Percentiles rank a stretch among this genome's conserved stretches.
Conservation (phyloP, 2,329 filamentous ascomycete species). For the Colletotrichum sp. region DNA sequence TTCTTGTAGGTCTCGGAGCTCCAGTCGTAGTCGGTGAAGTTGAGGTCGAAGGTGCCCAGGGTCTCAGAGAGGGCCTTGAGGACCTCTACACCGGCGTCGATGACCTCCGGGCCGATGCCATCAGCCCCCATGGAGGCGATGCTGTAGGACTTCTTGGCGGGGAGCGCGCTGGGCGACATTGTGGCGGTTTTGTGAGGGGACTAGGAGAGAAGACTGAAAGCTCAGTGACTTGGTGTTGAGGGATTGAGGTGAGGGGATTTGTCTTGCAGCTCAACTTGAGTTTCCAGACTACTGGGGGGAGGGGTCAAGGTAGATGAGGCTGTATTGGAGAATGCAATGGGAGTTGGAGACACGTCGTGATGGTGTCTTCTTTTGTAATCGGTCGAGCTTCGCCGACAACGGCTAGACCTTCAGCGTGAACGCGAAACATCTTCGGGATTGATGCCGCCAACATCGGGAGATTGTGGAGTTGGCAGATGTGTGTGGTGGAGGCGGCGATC, state of each 20-base stretch:
- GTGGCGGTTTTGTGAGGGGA: neutral
- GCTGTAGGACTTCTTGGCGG: constrained; percentile 42
- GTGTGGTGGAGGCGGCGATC: constrained; percentile 3
- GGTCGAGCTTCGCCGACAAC: neutral
- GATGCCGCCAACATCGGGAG: neutral
- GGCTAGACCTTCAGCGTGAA: neutral
- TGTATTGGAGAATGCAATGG: neutral
- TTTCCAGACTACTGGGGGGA: neutral
- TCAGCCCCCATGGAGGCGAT: constrained; percentile 68
- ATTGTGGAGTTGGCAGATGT: neutral
- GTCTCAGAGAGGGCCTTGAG: constrained; percentile 57
- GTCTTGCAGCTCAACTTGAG: neutral
- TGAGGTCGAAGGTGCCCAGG: constrained; percentile 62
- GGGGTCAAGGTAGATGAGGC: neutral
- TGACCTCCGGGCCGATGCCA: constrained; percentile 69
- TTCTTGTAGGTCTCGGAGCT: constrained; percentile 69
- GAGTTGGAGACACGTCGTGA: neutral
- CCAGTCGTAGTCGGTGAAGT: constrained; percentile 71
- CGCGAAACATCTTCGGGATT: neutral
- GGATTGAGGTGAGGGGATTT: neutral
- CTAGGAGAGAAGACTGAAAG: too few relatives aligned
- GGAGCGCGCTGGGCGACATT: constrained; percentile 20
- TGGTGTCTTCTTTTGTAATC: constrained; percentile 12
- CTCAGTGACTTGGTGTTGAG: neutral
- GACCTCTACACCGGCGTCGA: constrained; percentile 64